Conservation (phyloP, 1,284 basidiomycete genomes). For the Ustilago bromivora region DNA sequence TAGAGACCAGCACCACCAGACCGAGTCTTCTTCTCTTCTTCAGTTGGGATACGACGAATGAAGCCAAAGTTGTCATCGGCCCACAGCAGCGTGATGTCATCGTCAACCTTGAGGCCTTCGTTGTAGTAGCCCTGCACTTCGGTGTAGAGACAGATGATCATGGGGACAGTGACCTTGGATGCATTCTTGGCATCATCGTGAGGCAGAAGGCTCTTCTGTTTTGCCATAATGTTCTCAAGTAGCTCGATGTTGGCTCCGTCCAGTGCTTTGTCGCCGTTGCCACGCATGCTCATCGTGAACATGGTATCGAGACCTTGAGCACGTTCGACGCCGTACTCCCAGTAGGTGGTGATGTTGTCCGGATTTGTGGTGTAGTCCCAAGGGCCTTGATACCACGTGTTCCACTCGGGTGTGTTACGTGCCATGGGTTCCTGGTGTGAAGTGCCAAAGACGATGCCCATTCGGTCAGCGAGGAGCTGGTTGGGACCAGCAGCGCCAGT, state of each 20-base stretch:
- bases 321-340: conserved; percentile 75
- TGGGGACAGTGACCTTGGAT: conserved; percentile 74
- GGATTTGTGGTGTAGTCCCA: conserved; percentile 77
- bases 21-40: conserved; percentile 73
- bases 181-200: conserved; percentile 70
- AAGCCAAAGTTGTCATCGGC: conserved; percentile 70
- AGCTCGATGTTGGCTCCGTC: conserved; percentile 30
- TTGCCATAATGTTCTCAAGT: conserved; percentile 72
- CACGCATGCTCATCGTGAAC: conserved; percentile 78
- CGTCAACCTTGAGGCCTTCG: conserved; percentile 72
- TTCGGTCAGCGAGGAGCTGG: conserved; percentile 76
- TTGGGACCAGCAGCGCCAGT: conserved; percentile 71
- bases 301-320: conserved; percentile 75
- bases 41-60: conserved; percentile 70
- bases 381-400: conserved; percentile 73
- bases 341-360: conserved; percentile 75
- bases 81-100: conserved; percentile 71
- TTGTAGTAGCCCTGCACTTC: conserved; percentile 79
- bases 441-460: conserved; percentile 78
- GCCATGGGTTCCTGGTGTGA: conserved; percentile 71
- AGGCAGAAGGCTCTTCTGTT: conserved; percentile 76
- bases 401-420: conserved; percentile 73
- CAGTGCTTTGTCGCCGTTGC: conserved; percentile 73
- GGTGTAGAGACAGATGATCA: conserved; percentile 77
- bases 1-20: conserved; percentile 78